phyloP scores from a whole-genome alignment of 768 basidiomycete genomes.

The Fomitopsis pulvina region DNA sequence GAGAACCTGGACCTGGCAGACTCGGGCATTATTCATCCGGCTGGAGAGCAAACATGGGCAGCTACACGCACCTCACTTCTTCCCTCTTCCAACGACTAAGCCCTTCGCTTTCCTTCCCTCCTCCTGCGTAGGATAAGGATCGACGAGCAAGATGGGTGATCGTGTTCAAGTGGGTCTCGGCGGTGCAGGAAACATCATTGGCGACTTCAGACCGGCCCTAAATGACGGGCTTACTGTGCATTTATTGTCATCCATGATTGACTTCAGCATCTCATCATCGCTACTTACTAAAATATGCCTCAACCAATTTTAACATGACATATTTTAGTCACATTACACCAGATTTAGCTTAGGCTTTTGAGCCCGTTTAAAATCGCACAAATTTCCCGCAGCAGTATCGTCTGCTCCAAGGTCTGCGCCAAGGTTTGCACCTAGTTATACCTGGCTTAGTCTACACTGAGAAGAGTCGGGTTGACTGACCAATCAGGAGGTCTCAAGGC shows the following conservation, averaged over 20 bases:
- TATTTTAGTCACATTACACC: too few relatives aligned
- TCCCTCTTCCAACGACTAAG: constrained; percentile 68
- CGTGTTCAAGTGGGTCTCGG: constrained; percentile 16
- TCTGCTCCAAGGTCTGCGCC: too few relatives aligned
- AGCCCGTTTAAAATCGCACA: too few relatives aligned
- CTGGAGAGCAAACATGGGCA: not conserved
- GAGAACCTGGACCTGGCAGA: constrained; percentile 18
- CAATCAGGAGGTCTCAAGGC: too few relatives aligned
- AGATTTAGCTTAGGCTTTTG: too few relatives aligned
- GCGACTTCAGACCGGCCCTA: constrained; percentile 1
- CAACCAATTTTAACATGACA: too few relatives aligned
- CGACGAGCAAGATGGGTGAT: constrained; percentile 29
- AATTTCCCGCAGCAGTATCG: too few relatives aligned
- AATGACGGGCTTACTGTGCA: not conserved
- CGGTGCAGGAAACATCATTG: not conserved
- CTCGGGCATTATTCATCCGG: not conserved
- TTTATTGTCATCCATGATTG: too few relatives aligned
- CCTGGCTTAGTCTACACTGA: too few relatives aligned
- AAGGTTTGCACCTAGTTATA: too few relatives aligned
- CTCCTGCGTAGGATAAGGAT: constrained; percentile 43
- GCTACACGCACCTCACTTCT: constrained; percentile 49
- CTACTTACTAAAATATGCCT: too few relatives aligned
- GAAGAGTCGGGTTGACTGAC: too few relatives aligned
- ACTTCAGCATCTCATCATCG: not conserved
- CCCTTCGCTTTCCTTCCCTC: constrained; percentile 62